These are phyloP conservation scores for Pouteria campechiana DNA, from an alignment of 179 eudicot species.

Conservation along the genomic window DNA sequence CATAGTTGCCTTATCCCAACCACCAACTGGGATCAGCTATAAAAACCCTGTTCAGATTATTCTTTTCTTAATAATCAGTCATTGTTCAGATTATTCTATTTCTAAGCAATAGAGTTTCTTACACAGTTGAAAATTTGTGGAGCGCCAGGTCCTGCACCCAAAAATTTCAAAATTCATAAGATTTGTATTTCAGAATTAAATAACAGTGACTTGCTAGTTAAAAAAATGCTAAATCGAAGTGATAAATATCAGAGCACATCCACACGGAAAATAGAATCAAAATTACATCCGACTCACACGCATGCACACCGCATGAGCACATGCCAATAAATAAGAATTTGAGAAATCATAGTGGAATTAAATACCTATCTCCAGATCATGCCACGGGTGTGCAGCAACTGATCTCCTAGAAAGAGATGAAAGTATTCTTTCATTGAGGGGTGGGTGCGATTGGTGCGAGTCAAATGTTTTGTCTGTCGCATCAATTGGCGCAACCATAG, in stretches of 20 bases:
- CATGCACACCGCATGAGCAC: too few species aligned
- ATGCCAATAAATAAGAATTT: not conserved
- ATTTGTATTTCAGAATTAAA: too few species aligned
- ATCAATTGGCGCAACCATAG: slow-evolving; percentile 20
- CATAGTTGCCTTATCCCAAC: not conserved
- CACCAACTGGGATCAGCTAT: not conserved
- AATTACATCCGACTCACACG: too few species aligned
- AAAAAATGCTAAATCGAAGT: not conserved
- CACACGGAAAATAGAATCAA: not conserved
- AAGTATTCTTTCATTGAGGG: slow-evolving; percentile 38
- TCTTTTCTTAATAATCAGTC: not conserved
- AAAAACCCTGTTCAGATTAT: not conserved
- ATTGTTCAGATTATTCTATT: not conserved
- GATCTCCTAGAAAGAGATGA: slow-evolving; percentile 62
- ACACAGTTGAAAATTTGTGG: slow-evolving; percentile 38
- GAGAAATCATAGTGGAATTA: not conserved
- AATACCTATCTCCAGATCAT: slow-evolving; percentile 63
- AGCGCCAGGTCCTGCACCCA: slow-evolving; percentile 39
- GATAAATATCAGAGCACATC: not conserved
- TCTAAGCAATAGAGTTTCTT: slow-evolving; percentile 14
- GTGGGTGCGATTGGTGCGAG: slow-evolving; percentile 3
- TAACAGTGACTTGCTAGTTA: too few species aligned
- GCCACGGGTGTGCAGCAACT: slow-evolving; percentile 77
- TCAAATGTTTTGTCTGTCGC: slow-evolving; percentile 1
- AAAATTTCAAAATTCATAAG: not conserved